Evolutionary conservation across 495 filamentous ascomycete species (phyloP), one percentile per base, ranked within the genome.

Genomic region (Penicillium nucicola): DNA sequence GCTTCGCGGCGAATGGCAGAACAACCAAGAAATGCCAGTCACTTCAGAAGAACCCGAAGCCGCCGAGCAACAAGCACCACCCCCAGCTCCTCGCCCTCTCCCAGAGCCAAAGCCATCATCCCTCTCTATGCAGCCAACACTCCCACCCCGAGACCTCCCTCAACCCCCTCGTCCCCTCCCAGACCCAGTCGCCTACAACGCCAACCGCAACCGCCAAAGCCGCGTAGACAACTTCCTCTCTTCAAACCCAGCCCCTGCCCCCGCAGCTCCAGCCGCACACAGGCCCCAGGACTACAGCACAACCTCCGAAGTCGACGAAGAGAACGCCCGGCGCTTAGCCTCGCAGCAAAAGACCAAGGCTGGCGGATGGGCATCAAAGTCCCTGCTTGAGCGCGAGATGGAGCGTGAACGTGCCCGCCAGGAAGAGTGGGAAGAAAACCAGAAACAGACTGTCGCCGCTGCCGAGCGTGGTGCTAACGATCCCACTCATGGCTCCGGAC

Each of bases 391-490:
- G 69, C 84, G 91, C 17, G 93, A 98, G 65, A 96, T 97, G 89
- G 93, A 98, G 67, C 80, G 88, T 55, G 93, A 98, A 70, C 81
- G 95, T 10, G 88, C 95, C 65, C 79, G 92, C 33, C 93, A 98
- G 71, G 77, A 81, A 43, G 93, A 98, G 58, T 98, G 93, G 93
- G 93, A 97, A 59, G 87, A 92, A 47, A 78, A 80, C n/a, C 93
- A 97, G 69, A 80, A 85, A 49, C 85, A 84, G 54, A 85, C 83
- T 2, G 74, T 80, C 41, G 75, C 76, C 37, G 84, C 80, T 5
- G 76, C 77, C 1, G 69, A 73, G 10, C 52, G 64, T 9, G 76
- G 76, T 15, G 50, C 69, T 19, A 53, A 56, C 14, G 74, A 71
- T 55, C 55, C 58, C 55, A 78, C 53, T 57, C 76, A 51, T 60